Evolutionary conservation across 225 moss, liverwort and hornwort species (phyloP), one percentile per base, ranked within the genome.

Genomic region (Anthoceros angustus): DNA sequence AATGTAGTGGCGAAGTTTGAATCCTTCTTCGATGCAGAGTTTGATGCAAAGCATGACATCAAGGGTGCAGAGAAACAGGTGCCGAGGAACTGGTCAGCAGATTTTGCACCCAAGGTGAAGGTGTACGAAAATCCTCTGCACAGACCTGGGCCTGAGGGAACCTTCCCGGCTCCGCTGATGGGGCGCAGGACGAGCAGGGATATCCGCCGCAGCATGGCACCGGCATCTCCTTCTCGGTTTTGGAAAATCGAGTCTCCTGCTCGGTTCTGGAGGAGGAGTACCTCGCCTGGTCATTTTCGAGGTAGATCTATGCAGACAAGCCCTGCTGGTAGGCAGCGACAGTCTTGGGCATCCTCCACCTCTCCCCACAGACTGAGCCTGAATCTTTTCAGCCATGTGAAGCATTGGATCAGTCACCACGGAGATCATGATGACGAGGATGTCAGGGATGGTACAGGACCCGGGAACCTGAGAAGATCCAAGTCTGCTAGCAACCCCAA

Each of bases 41-140:
- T 55, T 23, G 55, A 55, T 55, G 55, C 55, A 20, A 55, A 55
- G 55, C 55, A 55, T 55, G 55, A 55, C 55, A 55, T 55, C 55
- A 55, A 55, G 55, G 23, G n/a, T 18, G 55, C 55, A 7, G 55
- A 23, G 55, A 55, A 23, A 55, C 55, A 20, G 0, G 12, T 23
- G 46, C 18, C 46, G 32, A 32, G 4, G 32, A 32, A 32, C 32
- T 32, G 1, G 55, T 55, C 55, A 55, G 4, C n/a, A 23, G 55
- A 55, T 55, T 55, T 55, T 8, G 55, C n/a, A 55, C 14, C 55
- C 55, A 55, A 20, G 55, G 4, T 55, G 55, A 55, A 23, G 55
- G 55, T 55, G 14, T 55, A 55, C 23, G 55, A 55, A 5, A 55
- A 55, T 23, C 55, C 55, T 55, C 55, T 55, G 7, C 55, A 55